Percentiles rank a stretch among this genome's conserved stretches.
phyloP scores from a whole-genome alignment of 805 yeast genomes.

The Maudiozyma barnettii region DNA sequence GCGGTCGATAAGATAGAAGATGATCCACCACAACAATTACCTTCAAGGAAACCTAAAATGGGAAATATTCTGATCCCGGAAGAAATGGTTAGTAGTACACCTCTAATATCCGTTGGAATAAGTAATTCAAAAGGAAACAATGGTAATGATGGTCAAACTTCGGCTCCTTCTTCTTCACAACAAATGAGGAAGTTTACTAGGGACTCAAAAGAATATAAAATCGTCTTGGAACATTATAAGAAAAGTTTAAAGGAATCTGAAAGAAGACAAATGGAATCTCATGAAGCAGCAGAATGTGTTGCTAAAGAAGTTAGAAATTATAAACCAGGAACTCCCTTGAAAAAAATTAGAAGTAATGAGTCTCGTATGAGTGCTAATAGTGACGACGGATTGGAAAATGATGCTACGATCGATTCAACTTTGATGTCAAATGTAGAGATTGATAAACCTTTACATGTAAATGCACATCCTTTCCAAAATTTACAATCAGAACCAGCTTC shows the following conservation, averaged over 20 bases:
- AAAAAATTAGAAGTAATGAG: neutral
- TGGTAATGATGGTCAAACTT: neutral
- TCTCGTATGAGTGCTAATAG: neutral
- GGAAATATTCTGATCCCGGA: slow-evolving; percentile 73
- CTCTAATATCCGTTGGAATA: slow-evolving; percentile 62
- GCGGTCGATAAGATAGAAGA: slow-evolving; percentile 60
- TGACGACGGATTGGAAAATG: neutral
- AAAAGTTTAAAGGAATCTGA: slow-evolving; percentile 50
- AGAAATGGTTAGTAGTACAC: slow-evolving; percentile 48
- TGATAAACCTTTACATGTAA: slow-evolving; percentile 62
- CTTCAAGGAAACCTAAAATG: slow-evolving; percentile 69
- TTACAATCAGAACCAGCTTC: slow-evolving; percentile 11
- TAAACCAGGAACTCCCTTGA: slow-evolving; percentile 17
- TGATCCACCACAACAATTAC: slow-evolving; percentile 94
- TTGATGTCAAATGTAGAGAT: slow-evolving; percentile 28
- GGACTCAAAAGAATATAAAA: slow-evolving; percentile 37
- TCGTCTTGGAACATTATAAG: slow-evolving; percentile 52
- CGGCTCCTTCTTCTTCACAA: neutral
- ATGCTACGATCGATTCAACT: neutral
- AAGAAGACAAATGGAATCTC: slow-evolving; percentile 70
- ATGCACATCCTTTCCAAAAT: slow-evolving; percentile 45
- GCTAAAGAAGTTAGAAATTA: slow-evolving; percentile 54
- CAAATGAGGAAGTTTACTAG: slow-evolving; percentile 14
- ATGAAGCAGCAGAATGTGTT: slow-evolving; percentile 56
- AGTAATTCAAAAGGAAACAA: slow-evolving; percentile 31